These are phyloP conservation scores for Nosema muscidifuracis DNA, from an alignment of 371 early-diverging fungal species.

Conservation along the genomic window DNA sequence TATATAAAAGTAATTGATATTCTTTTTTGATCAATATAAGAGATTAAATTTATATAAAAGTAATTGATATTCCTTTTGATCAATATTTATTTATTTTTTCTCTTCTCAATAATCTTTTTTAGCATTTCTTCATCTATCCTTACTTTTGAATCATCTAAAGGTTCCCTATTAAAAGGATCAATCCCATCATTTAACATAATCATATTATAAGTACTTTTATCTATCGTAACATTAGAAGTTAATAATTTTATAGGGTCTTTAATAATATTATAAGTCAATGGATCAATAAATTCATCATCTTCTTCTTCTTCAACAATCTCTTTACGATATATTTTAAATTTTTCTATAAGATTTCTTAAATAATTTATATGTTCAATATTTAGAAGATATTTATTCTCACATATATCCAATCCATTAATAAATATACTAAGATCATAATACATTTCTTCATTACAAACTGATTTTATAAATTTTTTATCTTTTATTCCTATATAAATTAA, in stretches of 20 bases:
- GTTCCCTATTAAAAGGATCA: conserved; percentile 87
- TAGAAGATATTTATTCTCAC: conserved; percentile 45
- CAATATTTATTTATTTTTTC: too few relatives aligned
- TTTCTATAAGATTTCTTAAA: conserved; percentile 66
- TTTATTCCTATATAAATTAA: conserved; percentile 75
- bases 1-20: too few relatives aligned
- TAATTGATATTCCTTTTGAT: too few relatives aligned
- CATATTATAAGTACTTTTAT: conserved; percentile 80
- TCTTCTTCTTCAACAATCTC: conserved; percentile 66
- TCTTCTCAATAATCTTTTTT: too few relatives aligned
- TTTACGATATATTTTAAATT: conserved; percentile 66
- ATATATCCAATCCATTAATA: conserved; percentile 50
- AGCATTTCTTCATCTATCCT: conserved; percentile 65
- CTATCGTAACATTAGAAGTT: conserved; percentile 74
- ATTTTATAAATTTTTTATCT: conserved; percentile 33
- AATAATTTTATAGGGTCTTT: conserved; percentile 88
- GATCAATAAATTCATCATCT: conserved; percentile 73
- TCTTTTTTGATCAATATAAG: too few relatives aligned
- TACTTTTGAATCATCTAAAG: conserved; percentile 71
- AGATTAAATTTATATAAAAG: too few relatives aligned
- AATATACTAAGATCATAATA: conserved; percentile 57
- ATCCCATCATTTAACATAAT: conserved; percentile 80
- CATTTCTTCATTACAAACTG: conserved; percentile 74
- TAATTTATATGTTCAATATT: conserved; percentile 65
- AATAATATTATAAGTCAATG: conserved; percentile 80